Evolutionary conservation across 129 eudicot species (phyloP), one percentile per base, ranked within the genome.

Genomic region (Flaveria robusta): DNA sequence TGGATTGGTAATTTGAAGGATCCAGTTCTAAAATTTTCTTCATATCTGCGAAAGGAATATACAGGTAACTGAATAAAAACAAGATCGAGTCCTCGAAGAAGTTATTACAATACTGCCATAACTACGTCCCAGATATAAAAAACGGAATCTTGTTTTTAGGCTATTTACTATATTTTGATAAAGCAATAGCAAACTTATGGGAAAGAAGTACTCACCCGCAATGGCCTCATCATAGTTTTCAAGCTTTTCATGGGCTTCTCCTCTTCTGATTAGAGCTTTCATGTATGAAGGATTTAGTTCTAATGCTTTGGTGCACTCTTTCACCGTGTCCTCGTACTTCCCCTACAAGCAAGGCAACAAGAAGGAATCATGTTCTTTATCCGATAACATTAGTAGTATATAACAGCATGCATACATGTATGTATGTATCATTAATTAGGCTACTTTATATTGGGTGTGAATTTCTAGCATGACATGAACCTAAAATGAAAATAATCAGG

Each of bases 301-400:
- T 64, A 94, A 58, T 9, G 99, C 96, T 78, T 87, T 94, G 70
- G 93, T 91, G 79, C 96, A 94, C 43, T 91, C 99, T 85, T 91
- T 91, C 50, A 94, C 67, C 2, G 96, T 64, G 39, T 94, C 99
- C 68, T 85, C 88, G 50, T 86, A 83, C 51, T 94, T 94, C 1
- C 75, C 93, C 98, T 91, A 37, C 49, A 66, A 66, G 7, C 71
- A 66, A 16, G 27, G 45, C 5, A 63, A 62, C 15, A 16, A 12
- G 20, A 62, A 8, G 10, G 68, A 62, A 26, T 27, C 41, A 1
- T 62, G 14, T 13, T 62, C 22, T 62, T 19, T 62, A 3, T 62
- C 14, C 7, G 11, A 14, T 1, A 26, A 27, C 20, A 14, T 1
- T 29, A 24, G 15, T 27, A 62, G 5, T 29, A 27, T 1, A 14